These are phyloP conservation scores for Wickerhamiella infanticola DNA, from an alignment of 1,139 yeast genomes.

Conservation along the genomic window DNA sequence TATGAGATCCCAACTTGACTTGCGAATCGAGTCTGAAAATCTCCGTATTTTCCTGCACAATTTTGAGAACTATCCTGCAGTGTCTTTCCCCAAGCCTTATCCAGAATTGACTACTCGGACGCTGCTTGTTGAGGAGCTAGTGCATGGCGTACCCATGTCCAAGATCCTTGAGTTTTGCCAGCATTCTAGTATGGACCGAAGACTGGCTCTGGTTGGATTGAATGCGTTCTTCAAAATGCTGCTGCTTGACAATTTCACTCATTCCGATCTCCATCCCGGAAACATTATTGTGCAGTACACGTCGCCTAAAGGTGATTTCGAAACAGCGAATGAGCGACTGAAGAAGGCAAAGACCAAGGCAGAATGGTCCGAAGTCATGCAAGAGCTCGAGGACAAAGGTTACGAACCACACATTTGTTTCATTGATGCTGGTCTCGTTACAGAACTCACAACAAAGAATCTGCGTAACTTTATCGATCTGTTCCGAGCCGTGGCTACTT, in stretches of 20 bases:
- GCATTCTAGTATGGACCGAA: conserved; percentile 41
- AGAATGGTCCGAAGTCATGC: conserved; percentile 38
- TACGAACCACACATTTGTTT: conserved; percentile 80
- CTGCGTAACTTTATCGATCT: conserved; percentile 76
- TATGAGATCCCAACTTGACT: conserved; percentile 79
- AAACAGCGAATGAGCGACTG: conserved; percentile 18
- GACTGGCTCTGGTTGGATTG: conserved; percentile 71
- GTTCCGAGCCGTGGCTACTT: conserved; percentile 75
- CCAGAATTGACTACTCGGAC: conserved; percentile 48
- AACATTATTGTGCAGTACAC: conserved; percentile 66
- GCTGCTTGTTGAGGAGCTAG: conserved; percentile 73
- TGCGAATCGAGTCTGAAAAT: conserved; percentile 79
- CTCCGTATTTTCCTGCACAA: conserved; percentile 51
- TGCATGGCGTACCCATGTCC: conserved; percentile 73
- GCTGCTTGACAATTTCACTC: conserved; percentile 81
- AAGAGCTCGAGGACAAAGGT: conserved; percentile 39
- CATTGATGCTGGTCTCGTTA: conserved; percentile 84
- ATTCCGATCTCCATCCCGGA: conserved; percentile 94
- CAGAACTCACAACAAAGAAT: conserved; percentile 66
- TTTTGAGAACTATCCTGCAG: conserved; percentile 42
- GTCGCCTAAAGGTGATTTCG: conserved; percentile 26
- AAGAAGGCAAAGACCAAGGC: conserved; percentile 25
- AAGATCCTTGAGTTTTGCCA: conserved; percentile 37
- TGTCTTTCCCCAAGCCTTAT: conserved; percentile 73
- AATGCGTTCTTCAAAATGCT: conserved; percentile 90